These are phyloP conservation scores for Patellaria atrata DNA, from an alignment of 495 filamentous ascomycete species.

Conservation along the genomic window DNA sequence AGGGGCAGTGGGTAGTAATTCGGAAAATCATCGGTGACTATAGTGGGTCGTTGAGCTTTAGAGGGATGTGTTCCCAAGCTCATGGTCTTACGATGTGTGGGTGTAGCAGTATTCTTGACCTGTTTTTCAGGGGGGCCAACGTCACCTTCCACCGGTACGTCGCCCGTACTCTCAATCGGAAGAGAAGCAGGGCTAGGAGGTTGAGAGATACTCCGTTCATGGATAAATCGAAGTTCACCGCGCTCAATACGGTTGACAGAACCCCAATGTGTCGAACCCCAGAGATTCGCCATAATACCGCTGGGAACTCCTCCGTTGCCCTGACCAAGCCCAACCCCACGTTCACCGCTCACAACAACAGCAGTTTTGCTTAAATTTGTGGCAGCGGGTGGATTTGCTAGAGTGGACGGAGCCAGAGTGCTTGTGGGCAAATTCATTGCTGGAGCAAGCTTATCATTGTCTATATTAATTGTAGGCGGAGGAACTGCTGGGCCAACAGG, in stretches of 20 bases:
- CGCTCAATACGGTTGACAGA: slow-evolving; percentile 51
- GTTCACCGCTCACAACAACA: slow-evolving; percentile 65
- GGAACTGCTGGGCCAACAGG: slow-evolving; percentile 34
- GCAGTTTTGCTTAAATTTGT: slow-evolving; percentile 82
- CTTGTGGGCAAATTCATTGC: slow-evolving; percentile 35
- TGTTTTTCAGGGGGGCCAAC: no score
- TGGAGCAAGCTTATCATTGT: slow-evolving; percentile 18
- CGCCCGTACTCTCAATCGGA: slow-evolving; percentile 7
- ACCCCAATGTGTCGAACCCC: slow-evolving; percentile 78
- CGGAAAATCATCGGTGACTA: slow-evolving; percentile 49
- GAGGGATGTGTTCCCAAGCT: slow-evolving; percentile 44
- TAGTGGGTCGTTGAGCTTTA: slow-evolving; percentile 25
- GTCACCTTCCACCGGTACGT: slow-evolving; percentile 1
- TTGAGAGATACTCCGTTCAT: slow-evolving; percentile 11
- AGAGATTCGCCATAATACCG: slow-evolving; percentile 80
- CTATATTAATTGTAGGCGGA: slow-evolving; percentile 21
- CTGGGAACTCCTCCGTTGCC: slow-evolving; percentile 59
- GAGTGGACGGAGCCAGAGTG: slow-evolving; percentile 66
- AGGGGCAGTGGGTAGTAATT: slow-evolving; percentile 70
- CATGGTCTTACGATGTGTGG: slow-evolving; percentile 58
- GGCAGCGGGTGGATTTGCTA: slow-evolving; percentile 71
- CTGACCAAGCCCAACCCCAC: slow-evolving; percentile 43
- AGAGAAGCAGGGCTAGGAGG: slow-evolving; percentile 13
- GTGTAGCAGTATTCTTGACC: no score
- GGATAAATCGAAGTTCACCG: slow-evolving; percentile 33